phyloP scores from a whole-genome alignment of 441 rosid species.

The Capsella rubella region DNA sequence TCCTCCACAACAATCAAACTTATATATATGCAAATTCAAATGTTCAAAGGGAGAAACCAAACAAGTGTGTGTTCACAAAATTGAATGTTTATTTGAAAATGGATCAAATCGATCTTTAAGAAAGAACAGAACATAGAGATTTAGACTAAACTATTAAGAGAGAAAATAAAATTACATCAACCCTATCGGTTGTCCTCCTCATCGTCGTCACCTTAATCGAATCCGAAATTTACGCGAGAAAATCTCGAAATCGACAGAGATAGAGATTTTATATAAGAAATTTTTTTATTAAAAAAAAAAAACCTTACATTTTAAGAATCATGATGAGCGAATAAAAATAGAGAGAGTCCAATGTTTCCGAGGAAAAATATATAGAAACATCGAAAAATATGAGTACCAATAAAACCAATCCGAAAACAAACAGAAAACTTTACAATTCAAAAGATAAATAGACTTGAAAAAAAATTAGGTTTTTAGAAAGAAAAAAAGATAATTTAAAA shows the following conservation, averaged over 20 bases:
- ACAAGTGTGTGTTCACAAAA: conserved; percentile 2
- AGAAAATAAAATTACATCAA: neutral
- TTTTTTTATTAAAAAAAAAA: neutral
- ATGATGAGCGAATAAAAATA: conserved; percentile 12
- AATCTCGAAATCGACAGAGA: conserved; percentile 10
- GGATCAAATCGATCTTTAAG: conserved; percentile 13
- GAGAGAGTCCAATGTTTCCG: too few species aligned
- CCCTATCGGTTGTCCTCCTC: neutral
- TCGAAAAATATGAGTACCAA: too few species aligned
- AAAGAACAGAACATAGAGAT: neutral
- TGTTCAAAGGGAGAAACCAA: neutral
- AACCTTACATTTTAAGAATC: conserved; percentile 18
- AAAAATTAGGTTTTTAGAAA: too few species aligned
- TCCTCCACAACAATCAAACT: too few species aligned
- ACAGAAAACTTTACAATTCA: too few species aligned
- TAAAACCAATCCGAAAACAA: too few species aligned
- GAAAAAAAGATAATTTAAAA: too few species aligned
- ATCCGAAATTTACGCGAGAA: neutral
- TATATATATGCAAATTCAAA: too few species aligned
- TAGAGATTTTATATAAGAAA: neutral
- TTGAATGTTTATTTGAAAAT: neutral
- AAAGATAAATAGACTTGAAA: too few species aligned
- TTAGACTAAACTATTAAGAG: neutral
- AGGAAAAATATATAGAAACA: too few species aligned
- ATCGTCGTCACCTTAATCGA: conserved; percentile 1